Evolutionary conservation across 2,329 filamentous ascomycete genomes (phyloP), one percentile per base, ranked within the genome.

Genomic region (Trichoderma sp.): DNA sequence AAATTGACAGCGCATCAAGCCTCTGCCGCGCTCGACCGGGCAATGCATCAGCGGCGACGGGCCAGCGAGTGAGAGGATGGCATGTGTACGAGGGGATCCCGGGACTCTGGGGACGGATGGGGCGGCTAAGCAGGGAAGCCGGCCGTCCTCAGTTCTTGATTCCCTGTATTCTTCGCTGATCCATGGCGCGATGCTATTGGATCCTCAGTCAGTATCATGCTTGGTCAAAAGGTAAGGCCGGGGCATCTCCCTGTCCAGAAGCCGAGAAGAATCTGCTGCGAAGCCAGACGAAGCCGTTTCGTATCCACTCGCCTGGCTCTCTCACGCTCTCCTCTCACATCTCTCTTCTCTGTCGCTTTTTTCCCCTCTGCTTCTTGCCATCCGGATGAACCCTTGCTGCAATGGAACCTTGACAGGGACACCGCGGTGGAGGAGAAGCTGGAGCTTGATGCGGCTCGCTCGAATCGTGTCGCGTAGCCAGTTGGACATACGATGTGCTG

Each of bases 1-100:
- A 63, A 58, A 60, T 59, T 66, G 65, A 66, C 65, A 66, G 58
- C 65, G 65, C 65, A 66, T 66, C 65, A 45, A 54, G 47, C 65
- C 54, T 59, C 48, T 66, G 52, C 64, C 56, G 62, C 62, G 17
- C 45, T 64, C 43, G 54, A 52, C 34, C 44, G 21, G 51, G 64
- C 60, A 44, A 45, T 66, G 54, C 54, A 59, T 58, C 59, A 51
- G 57, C 47, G 54, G 59, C 59, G 58, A n/a, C 64, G 39, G 34
- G 3, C 60, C 54, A 50, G 50, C 59, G 65, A 63, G 58, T 63
- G 39, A 59, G 12, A 66, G 47, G 7, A 28, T 58, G 64, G 64
- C 64, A 63, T 66, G 64, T 63, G 64, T 63, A 62, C 64, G 56
- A 57, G 41, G 48, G 51, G 44, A 39, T 61, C 59, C 59, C 50